Conservation (phyloP, 1,284 basidiomycete species). For the Sporisorium scitamineum region DNA sequence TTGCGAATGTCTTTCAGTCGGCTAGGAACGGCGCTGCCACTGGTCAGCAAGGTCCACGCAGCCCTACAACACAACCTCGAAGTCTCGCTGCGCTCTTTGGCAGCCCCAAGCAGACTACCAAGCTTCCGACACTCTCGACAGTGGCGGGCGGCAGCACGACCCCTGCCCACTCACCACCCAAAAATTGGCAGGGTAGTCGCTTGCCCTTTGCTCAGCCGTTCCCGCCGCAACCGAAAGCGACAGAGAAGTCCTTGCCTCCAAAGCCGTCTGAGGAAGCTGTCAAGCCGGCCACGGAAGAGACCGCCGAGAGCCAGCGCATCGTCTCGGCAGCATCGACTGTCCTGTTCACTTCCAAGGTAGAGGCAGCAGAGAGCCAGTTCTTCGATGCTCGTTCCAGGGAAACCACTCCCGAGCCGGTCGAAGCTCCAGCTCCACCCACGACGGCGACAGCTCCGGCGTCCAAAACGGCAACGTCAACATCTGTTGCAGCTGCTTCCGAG, state of each 20-base stretch:
- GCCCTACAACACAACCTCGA: conserved; percentile 32
- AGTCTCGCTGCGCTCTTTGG: conserved; percentile 47
- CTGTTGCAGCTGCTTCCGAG: not conserved
- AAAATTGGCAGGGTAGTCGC: conserved; percentile 36
- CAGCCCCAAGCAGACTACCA: conserved; percentile 42
- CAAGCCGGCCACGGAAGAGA: not conserved
- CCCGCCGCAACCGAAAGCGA: conserved; percentile 16
- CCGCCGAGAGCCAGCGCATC: conserved; percentile 13
- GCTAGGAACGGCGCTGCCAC: not conserved
- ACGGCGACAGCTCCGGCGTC: not conserved
- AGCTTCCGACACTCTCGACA: conserved; percentile 38
- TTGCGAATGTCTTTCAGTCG: conserved; percentile 23
- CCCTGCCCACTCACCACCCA: conserved; percentile 47
- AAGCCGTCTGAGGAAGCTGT: conserved; percentile 28
- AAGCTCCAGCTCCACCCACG: conserved; percentile 5
- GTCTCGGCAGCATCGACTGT: conserved; percentile 29
- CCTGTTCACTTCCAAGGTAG: conserved; percentile 21
- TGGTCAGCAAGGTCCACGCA: conserved; percentile 23
- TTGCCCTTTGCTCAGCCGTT: conserved; percentile 34
- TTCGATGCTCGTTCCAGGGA: conserved; percentile 46
- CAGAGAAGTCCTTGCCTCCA: conserved; percentile 29
- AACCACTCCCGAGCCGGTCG: conserved; percentile 28
- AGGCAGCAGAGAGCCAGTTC: conserved; percentile 33
- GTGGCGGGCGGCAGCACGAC: conserved; percentile 37
- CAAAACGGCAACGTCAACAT: conserved; percentile 1